These are phyloP conservation scores for Salicornia ramosissima DNA, from an alignment of 148 eudicot genomes.

Conservation along the genomic window DNA sequence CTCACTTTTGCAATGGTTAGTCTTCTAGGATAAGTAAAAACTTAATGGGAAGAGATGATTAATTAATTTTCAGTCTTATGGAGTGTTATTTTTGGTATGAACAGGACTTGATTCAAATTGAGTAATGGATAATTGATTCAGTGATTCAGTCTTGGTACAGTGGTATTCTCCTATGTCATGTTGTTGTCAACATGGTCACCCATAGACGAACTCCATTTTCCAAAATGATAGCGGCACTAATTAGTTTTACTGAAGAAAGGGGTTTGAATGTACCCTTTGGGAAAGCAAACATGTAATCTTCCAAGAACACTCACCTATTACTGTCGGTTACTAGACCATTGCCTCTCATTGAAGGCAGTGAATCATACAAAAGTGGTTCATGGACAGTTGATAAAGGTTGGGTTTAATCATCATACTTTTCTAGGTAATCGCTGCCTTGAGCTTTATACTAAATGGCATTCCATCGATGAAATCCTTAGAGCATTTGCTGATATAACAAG, in stretches of 20 bases:
- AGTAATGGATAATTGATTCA: neutral
- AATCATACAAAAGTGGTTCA: slow-evolving; percentile 44
- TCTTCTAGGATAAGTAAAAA: no score
- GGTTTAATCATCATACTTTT: slow-evolving; percentile 54
- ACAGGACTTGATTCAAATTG: slow-evolving; percentile 13
- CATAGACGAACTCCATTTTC: neutral
- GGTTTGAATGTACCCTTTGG: slow-evolving; percentile 40
- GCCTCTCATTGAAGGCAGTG: slow-evolving; percentile 41
- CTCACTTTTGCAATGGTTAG: no score
- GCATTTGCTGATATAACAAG: slow-evolving; percentile 50
- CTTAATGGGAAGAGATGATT: neutral
- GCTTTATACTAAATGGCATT: slow-evolving; percentile 40
- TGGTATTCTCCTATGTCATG: no score
- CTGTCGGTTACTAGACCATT: slow-evolving; percentile 44
- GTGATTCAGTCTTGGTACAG: neutral
- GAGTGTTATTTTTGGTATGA: neutral
- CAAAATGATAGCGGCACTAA: neutral
- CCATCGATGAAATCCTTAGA: slow-evolving; percentile 30
- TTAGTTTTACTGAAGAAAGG: neutral
- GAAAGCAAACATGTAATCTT: slow-evolving; percentile 25
- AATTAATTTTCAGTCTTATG: neutral
- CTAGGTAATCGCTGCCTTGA: slow-evolving; percentile 70
- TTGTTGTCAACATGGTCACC: slow-evolving; percentile 13
- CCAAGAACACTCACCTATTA: slow-evolving; percentile 39
- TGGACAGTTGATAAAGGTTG: slow-evolving; percentile 60